Evolutionary conservation across 1,139 yeast genomes (phyloP), one percentile per base, ranked within the genome.

Genomic region (Blastobotrys raffinosifermentans): DNA sequence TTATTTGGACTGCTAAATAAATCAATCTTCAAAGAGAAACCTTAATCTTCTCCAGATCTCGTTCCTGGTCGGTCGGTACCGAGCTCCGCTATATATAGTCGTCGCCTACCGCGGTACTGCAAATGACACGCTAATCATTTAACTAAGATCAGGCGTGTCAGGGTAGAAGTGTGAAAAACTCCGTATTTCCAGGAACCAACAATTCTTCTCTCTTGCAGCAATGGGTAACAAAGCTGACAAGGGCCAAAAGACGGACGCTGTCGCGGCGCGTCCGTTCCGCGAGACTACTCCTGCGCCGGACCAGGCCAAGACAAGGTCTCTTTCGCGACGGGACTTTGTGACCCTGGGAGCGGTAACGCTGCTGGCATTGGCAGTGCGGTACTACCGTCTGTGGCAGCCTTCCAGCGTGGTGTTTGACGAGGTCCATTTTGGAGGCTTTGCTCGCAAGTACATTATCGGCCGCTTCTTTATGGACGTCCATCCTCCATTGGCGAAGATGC

Each of bases 401-500:
- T 63, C 75, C 46, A 73, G 84, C 29, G 95, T 91, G 33, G 96
- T 91, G 22, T 91, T 91, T 58, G 98, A 91, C 66, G 98, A 91
- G 94, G 75, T 72, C 17, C 83, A 78, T 54, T 75, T 77, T 41
- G 84, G 89, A 9, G 77, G 78, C 3, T 77, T 76, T 55, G 79
- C 91, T 35, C 70, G 76, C 40, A 69, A 72, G 42, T 85, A 82
- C 62, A 60, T 69, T 45, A 63, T 63, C 29, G 84, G 86, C n/a
- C 67, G 70, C 30, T 80, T 84, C 61, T 93, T 86, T 61, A 91
- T 93, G 59, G 99, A 93, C 62, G 77, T 93, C 41, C 99, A 93
- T 61, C 99, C 99, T 25, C 99, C 98, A 15, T 81, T 93, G 64
- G 98, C 96, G 37, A 93, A 93, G 61, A 69, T 93, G 63, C 70